Percentiles rank a stretch among this genome's conserved stretches.
Evolutionary conservation across 2,329 filamentous ascomycete genomes (phyloP).

Genomic region (Fusarium verticillioides): DNA sequence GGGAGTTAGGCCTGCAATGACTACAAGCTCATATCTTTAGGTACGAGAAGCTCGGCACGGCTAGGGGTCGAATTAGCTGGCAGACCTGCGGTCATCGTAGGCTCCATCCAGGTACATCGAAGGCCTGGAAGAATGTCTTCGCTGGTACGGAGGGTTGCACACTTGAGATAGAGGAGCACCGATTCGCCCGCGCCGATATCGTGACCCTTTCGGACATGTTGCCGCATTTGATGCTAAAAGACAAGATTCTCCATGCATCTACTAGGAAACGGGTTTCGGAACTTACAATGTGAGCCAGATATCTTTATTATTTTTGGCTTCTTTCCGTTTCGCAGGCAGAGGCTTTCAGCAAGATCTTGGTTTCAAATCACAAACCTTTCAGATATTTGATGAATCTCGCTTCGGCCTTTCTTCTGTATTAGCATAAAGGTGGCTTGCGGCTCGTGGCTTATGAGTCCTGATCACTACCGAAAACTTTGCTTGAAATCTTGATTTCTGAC

Average conservation of each 20-base stretch:
- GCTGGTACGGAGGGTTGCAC: no score
- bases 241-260: not conserved
- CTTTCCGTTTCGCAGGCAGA: no score
- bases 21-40: not conserved
- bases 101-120: not conserved
- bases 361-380: no score
- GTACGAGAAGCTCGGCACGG: not conserved
- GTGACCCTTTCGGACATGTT: not conserved
- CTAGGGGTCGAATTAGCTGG: not conserved
- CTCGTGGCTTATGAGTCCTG: not conserved
- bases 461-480: not conserved
- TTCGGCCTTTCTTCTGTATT: not conserved
- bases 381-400: not conserved
- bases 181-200: not conserved
- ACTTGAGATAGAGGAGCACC: not conserved
- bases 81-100: no score
- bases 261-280: not conserved
- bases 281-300: not conserved
- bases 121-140: not conserved
- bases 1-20: not conserved
- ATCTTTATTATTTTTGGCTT: not conserved
- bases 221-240: not conserved
- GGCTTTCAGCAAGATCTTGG: not conserved
- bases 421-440: not conserved
- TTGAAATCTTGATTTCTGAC: not conserved